Conservation (phyloP, 2,329 filamentous ascomycete genomes). For the Penicillium decumbens region DNA sequence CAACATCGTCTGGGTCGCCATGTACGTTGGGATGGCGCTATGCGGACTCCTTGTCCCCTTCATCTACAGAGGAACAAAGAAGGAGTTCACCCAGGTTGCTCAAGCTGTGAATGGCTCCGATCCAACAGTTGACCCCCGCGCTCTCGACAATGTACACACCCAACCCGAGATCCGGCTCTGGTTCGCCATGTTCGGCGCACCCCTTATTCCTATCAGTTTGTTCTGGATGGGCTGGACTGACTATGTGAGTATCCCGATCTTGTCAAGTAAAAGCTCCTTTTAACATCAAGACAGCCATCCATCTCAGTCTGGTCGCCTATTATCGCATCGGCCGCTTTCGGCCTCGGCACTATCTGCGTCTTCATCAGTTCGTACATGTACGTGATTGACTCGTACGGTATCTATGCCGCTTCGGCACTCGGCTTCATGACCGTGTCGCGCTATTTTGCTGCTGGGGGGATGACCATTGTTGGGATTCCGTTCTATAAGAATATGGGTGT, state of each 20-base stretch:
- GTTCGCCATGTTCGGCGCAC: conserved; percentile 51
- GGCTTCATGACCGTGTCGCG: conserved; percentile 43
- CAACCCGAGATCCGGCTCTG: conserved; percentile 53
- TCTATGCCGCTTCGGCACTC: conserved; percentile 49
- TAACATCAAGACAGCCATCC: conserved; percentile 26
- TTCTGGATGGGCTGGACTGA: conserved; percentile 59
- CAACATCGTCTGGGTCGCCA: conserved; percentile 49
- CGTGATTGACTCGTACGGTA: conserved; percentile 55
- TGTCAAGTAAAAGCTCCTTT: not conserved
- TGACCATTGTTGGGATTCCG: conserved; percentile 35
- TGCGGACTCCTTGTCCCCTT: conserved; percentile 42
- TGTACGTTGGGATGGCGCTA: conserved; percentile 43
- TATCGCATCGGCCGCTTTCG: conserved; percentile 50
- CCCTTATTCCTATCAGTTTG: conserved; percentile 49
- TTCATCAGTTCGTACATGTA: conserved; percentile 55
- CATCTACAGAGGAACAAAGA: conserved; percentile 45
- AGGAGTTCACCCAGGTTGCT: conserved; percentile 41
- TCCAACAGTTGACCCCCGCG: conserved; percentile 7
- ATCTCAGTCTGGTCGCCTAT: conserved; percentile 53
- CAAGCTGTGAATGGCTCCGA: conserved; percentile 4
- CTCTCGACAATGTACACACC: conserved; percentile 16
- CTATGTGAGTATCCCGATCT: conserved; percentile 13
- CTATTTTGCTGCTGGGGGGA: conserved; percentile 39
- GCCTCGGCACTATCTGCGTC: conserved; percentile 48
- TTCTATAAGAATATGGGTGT: conserved; percentile 43